Percentiles rank a stretch among this genome's conserved stretches.
Conservation (phyloP, 352 stramenopile genomes). For the Pythium pyrilobum region DNA sequence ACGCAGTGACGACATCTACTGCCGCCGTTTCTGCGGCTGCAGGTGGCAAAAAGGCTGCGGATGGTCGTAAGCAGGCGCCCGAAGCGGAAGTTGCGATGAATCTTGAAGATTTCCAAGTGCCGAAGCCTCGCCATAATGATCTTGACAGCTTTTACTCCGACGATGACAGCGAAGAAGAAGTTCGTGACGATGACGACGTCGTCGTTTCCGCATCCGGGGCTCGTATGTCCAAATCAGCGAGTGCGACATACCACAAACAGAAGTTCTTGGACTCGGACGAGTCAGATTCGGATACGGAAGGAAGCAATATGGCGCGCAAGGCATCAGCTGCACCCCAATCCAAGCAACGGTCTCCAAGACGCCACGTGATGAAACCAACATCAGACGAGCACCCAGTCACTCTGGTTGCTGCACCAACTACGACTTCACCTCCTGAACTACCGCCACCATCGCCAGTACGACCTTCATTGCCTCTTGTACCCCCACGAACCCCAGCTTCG, state of each 20-base stretch:
- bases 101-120: conserved; percentile 77
- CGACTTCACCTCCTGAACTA: background rate
- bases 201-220: conserved; percentile 35
- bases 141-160: conserved; percentile 80
- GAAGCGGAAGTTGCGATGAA: conserved; percentile 24
- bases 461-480: background rate
- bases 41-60: background rate
- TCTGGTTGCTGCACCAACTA: background rate
- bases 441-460: background rate
- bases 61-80: too few relatives aligned
- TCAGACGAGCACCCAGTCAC: background rate
- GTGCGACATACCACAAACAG: conserved; percentile 60
- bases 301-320: background rate
- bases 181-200: conserved; percentile 41
- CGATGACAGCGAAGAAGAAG: conserved; percentile 50
- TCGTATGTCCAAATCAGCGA: conserved; percentile 20
- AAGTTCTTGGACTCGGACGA: conserved; percentile 62
- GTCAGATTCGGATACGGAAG: conserved; percentile 8
- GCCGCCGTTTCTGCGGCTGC: too few relatives aligned
- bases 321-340: background rate
- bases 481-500: background rate
- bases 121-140: conserved; percentile 44
- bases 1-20: too few relatives aligned
- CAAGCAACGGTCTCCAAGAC: background rate
- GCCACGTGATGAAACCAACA: background rate